Percentiles rank a stretch among this genome's conserved stretches.
phyloP scores from a whole-genome alignment of 2,329 filamentous ascomycete species.

The Sporothrix brasiliensis region DNA sequence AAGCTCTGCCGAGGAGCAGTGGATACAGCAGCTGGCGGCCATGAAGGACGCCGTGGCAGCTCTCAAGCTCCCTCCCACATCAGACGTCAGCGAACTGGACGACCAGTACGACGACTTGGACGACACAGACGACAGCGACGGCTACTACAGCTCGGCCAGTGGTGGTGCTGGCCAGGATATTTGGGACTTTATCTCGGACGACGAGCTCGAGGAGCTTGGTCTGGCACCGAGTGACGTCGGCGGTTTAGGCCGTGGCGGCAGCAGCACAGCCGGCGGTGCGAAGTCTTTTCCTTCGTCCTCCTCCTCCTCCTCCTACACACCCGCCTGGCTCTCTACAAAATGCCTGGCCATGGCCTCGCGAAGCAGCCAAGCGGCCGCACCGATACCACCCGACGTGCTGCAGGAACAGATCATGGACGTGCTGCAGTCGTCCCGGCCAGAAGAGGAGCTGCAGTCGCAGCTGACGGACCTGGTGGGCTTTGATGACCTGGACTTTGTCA shows the following conservation, averaged over 20 bases:
- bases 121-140: conserved; percentile 67
- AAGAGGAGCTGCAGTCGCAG: conserved; percentile 88
- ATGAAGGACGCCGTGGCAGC: conserved; percentile 86
- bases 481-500: conserved; percentile 89
- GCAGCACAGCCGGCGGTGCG: conserved; percentile 37
- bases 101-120: conserved; percentile 54
- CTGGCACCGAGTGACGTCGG: conserved; percentile 49
- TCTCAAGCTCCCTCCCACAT: conserved; percentile 56
- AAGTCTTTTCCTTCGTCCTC: too few relatives aligned
- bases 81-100: conserved; percentile 41
- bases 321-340: conserved; percentile 70
- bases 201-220: conserved; percentile 62
- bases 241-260: conserved; percentile 33
- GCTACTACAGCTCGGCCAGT: conserved; percentile 55
- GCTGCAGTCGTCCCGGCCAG: conserved; percentile 66
- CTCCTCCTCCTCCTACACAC: conserved; percentile 51
- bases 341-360: conserved; percentile 67
- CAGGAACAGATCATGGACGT: conserved; percentile 76
- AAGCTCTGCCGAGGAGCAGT: conserved; percentile 53
- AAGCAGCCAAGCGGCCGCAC: conserved; percentile 60
- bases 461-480: conserved; percentile 90
- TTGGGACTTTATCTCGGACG: conserved; percentile 88
- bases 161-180: conserved; percentile 72
- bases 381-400: conserved; percentile 62
- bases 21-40: conserved; percentile 80